Conservation (phyloP, 2,329 filamentous ascomycete species). For the Daldinia sp. region DNA sequence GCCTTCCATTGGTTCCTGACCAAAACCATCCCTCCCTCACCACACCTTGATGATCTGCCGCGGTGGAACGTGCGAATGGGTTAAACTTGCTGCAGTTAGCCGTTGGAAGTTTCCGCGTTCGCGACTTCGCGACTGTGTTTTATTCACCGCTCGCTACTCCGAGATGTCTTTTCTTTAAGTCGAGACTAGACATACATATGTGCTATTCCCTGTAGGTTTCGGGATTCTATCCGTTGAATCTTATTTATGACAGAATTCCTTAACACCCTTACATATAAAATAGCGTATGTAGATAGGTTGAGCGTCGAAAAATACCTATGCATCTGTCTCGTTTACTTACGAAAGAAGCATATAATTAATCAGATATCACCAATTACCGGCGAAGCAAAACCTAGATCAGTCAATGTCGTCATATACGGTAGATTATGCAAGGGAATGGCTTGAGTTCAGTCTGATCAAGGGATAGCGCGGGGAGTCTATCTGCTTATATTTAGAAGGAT, state of each 20-base stretch:
- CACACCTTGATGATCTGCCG: neutral
- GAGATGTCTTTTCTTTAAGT: neutral
- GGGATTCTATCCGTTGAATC: neutral
- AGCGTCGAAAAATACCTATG: neutral
- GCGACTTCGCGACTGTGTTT: neutral
- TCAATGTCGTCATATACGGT: neutral
- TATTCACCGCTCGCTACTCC: slow-evolving; percentile 11
- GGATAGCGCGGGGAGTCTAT: neutral
- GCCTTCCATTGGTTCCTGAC: slow-evolving; percentile 28
- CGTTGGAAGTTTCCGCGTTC: neutral
- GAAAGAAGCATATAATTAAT: neutral
- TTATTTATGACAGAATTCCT: no score
- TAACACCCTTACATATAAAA: neutral
- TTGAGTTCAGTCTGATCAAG: no score
- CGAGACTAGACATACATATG: slow-evolving; percentile 15
- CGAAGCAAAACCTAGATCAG: neutral
- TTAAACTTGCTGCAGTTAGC: neutral
- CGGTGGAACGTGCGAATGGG: neutral
- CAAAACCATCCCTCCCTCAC: neutral
- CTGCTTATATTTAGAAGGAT: neutral
- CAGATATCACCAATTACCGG: neutral
- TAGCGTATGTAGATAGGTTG: neutral
- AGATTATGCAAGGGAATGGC: neutral
- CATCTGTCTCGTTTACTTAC: neutral
- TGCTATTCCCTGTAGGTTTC: slow-evolving; percentile 1